Base-by-base conservation (phyloP, 1,284 basidiomycete species). In the Xerocomus nothofagi region DNA sequence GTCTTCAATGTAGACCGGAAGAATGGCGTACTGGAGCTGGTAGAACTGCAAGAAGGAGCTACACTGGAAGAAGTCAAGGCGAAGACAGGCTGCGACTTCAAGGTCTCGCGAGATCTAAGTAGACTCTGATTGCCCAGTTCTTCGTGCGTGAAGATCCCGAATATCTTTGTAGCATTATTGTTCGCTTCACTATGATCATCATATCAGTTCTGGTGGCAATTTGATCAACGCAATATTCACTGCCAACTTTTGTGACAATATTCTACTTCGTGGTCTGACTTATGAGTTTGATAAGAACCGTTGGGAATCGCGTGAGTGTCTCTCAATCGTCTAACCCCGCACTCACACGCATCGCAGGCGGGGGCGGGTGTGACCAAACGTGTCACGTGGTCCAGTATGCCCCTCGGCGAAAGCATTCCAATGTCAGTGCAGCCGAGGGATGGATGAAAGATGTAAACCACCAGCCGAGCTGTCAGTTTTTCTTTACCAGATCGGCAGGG, bases 1-100 rank as follows among this genome's bases (percentile, higher is more conserved):
- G 93, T 94, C 39, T 98, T 98, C 70, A 77, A 89, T 45, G 91
- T 98, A 15, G 89, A 97, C 69, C 79, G 90, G 47, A 74, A 73
- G 52, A 78, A 80, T 39, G 88, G 90, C 15, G 79, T 78, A 56
- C 73, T 98, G 66, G 82, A 81, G 39, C 74, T 98, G 59, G 81
- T 83, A 47, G 95, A 97, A 69, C 68, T 96, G 39, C 88, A 88
- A 33, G 83, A 91, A 54, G 93, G 93, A 12, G 84, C 87, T 8
- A 88, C 84, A 8, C 66, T 96, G 42, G 88, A 94, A 32, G 90
- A 96, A 69, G 83, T 98, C 47, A 82, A 78, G 66, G 78, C 82
- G 31, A 94, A 93, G 78, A 97, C 93, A 0, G 91, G 79, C 14
- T 87, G 86, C 29, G 81, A 84, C 31, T 97, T 94, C 73, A 77